Evolutionary conservation across 1,284 basidiomycete species (phyloP), one percentile per base, ranked within the genome.

Genomic region (Papiliotrema nemorosa): DNA sequence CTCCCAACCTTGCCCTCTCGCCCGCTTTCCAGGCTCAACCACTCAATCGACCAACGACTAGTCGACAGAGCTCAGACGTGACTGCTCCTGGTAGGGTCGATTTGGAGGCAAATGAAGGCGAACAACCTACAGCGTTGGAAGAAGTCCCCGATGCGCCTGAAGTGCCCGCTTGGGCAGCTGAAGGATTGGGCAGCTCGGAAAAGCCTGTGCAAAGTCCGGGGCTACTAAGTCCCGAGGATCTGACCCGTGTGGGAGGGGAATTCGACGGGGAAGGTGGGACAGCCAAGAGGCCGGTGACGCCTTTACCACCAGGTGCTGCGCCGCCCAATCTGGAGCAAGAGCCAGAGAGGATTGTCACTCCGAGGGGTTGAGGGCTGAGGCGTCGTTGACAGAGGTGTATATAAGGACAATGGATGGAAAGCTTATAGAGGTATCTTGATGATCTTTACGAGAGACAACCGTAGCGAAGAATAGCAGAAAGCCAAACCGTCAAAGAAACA

Each of bases 241-340:
- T 14, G 24, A 42, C 26, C 40, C 14, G 25, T 21, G 29, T 21
- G 16, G 42, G 18, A 27, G 39, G 37, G 20, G 24, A n/a, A 29
- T 21, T 13, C n/a, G 22, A 14, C 35, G 27, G 41, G 27, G n/a
- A 42, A 14, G 33, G 25, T 29, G 24, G 22, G 40, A 34, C 31
- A 24, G 18, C 21, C 42, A n/a, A 13, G 12, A 45, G 51, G 18
- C 18, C 42, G 33, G 41, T 14, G 10, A 53, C 56, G 24, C 62
- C 62, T 5, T 49, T 67, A 33, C 65, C 63, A n/a, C 62, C 65
- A 20, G 65, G 64, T 21, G 61, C 64, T 5, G 61, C 58, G 10
- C 59, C 64, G 26, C 54, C 63, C 16, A 52, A 35, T 33, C 29
- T 51, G 25, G 43, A 36, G 16, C 52, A 53, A n/a, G 62, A 62